These are phyloP conservation scores for Hypoxylon crocopeplum DNA, from an alignment of 495 filamentous ascomycete genomes.

Conservation along the genomic window DNA sequence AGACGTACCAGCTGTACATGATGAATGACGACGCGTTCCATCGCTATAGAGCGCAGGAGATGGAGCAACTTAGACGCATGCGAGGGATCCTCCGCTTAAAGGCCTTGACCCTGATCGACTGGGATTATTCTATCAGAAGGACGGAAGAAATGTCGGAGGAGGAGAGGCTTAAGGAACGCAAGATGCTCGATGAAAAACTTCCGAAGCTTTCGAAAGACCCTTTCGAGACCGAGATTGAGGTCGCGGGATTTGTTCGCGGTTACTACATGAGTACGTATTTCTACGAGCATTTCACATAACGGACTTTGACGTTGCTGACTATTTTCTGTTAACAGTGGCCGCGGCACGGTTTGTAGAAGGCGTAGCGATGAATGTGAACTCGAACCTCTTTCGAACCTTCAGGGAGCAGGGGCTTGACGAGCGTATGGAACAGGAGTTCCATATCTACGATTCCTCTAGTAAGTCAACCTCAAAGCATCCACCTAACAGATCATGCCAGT, in stretches of 20 bases:
- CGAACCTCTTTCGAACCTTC: slow-evolving; percentile 49
- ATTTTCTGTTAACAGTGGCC: slow-evolving; percentile 36
- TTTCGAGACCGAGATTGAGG: slow-evolving; percentile 53
- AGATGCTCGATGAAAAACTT: slow-evolving; percentile 38
- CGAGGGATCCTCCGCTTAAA: slow-evolving; percentile 49
- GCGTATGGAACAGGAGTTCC: slow-evolving; percentile 51
- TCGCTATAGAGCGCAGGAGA: slow-evolving; percentile 45
- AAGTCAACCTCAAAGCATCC: slow-evolving; percentile 1
- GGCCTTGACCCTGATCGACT: slow-evolving; percentile 38
- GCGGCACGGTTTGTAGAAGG: slow-evolving; percentile 58
- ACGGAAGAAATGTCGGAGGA: slow-evolving; percentile 49
- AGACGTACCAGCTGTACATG: slow-evolving; percentile 50
- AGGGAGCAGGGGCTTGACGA: slow-evolving; percentile 34
- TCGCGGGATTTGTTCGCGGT: slow-evolving; percentile 57
- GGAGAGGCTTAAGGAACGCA: slow-evolving; percentile 35
- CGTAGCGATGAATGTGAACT: slow-evolving; percentile 54
- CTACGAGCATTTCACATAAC: neutral
- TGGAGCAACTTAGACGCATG: slow-evolving; percentile 38
- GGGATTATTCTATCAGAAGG: slow-evolving; percentile 30
- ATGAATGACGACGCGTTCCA: slow-evolving; percentile 49
- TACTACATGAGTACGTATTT: slow-evolving; percentile 54
- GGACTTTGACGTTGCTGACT: slow-evolving; percentile 2
- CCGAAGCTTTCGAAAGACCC: slow-evolving; percentile 51
- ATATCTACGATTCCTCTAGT: slow-evolving; percentile 37
- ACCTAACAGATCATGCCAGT: neutral